Conservation (phyloP, 2,329 filamentous ascomycete species). For the Fusarium cyanostomum region DNA sequence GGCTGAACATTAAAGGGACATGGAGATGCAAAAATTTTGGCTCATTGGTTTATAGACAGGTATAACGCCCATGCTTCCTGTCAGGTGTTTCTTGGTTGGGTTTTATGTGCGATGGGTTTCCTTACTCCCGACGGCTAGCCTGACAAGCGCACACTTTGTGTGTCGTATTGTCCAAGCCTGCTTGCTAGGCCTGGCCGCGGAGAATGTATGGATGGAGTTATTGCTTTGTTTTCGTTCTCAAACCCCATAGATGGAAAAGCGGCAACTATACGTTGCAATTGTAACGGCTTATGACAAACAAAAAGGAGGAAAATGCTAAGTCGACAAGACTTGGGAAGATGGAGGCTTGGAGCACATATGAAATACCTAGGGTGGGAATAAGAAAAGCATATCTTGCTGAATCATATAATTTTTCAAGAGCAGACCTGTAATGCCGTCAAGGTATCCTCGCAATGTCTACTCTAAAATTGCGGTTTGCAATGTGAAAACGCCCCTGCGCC, state of each 20-base stretch:
- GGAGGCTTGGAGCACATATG: conserved; percentile 39
- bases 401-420: conserved; percentile 15
- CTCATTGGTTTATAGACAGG: conserved; percentile 44
- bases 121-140: conserved; percentile 5
- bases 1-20: conserved; percentile 43
- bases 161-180: conserved; percentile 8
- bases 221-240: conserved; percentile 41
- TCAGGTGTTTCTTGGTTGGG: conserved; percentile 44
- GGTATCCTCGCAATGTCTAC: conserved; percentile 28
- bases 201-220: conserved; percentile 30
- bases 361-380: conserved; percentile 20
- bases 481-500: conserved; percentile 31
- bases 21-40: conserved; percentile 39
- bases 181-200: conserved; percentile 12
- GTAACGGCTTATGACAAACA: conserved; percentile 46
- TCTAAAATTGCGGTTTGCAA: conserved; percentile 8
- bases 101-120: conserved; percentile 19
- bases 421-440: conserved; percentile 5
- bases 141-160: conserved; percentile 4
- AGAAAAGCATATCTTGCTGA: conserved; percentile 23
- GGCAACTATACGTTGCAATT: conserved; percentile 47
- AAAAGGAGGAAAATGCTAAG: conserved; percentile 33
- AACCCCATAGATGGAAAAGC: conserved; percentile 46
- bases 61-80: conserved; percentile 29
- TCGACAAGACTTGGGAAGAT: conserved; percentile 26